Base-by-base conservation (phyloP, 73 alveolate genomes). In the Paramecium pentaurelia region DNA sequence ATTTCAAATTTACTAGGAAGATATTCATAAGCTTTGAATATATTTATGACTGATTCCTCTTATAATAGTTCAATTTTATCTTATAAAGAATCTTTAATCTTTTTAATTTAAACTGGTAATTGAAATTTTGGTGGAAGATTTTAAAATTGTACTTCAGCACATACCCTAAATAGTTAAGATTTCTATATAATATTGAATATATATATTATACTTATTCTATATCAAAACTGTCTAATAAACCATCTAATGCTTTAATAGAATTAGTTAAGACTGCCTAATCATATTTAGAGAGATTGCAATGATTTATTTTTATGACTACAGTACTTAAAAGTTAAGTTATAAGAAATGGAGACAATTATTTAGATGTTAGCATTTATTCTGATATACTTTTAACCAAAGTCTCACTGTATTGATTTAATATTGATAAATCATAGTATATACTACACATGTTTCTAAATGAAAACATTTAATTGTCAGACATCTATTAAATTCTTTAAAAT, bases 81-180 rank as follows among this genome's bases (percentile, higher is more conserved):
- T 36, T 37, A 38, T 14, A 73, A 18, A 0, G 18, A 22, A 73
- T 14, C 36, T 18, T 73, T 37, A 2, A 73, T 32, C 12, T 7
- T 73, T 34, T 40, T 34, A 8, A 73, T 8, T 20, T 37, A 73
- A 7, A 14, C 5, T 73, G 87, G 87, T 37, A 73, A 36, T 36
- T 32, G 40, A 11, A 37, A 73, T 36, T 38, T 73, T 16, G 87
- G 64, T 9, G 60, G 37, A 73, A 73, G n/a, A 40, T 73, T 73
- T 73, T 73, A 73, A 37, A 73, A 73, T 73, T 73, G 64, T 37
- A 73, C 60, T 73, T 73, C 64, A 73, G 60, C 40, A 32, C 40
- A 37, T 1, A 22, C 47, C 6, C 36, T 34, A 0, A 73, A 37
- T 73, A 36, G n/a, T 40, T 14, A 40, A 4, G 64, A 37, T 73